A percentile compares a stretch with the other conserved stretches of the same genome.
These are phyloP conservation scores for Sporothrix brasiliensis DNA, from an alignment of 2,329 filamentous ascomycete species.

Conservation along the genomic window DNA sequence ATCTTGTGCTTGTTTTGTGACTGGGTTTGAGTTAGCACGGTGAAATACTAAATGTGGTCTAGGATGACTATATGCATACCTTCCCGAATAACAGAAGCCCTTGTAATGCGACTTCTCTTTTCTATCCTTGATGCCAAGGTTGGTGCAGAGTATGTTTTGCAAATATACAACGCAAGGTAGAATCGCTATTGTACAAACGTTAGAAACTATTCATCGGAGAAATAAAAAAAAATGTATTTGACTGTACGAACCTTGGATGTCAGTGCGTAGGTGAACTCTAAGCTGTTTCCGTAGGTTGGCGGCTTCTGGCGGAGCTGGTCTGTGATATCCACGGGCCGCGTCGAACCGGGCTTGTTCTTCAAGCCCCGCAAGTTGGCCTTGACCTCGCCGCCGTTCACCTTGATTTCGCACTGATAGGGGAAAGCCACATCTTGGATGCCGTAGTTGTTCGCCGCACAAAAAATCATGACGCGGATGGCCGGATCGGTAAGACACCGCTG, in stretches of 20 bases:
- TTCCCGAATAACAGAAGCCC: slow-evolving; percentile 79
- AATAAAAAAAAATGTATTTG: too few relatives aligned
- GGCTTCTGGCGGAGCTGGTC: slow-evolving; percentile 69
- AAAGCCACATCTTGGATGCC: slow-evolving; percentile 79
- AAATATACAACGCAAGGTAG: slow-evolving; percentile 73
- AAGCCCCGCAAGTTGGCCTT: slow-evolving; percentile 92
- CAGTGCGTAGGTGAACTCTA: slow-evolving; percentile 89
- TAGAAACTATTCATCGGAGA: neutral
- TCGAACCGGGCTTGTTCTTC: slow-evolving; percentile 95
- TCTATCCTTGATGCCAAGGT: slow-evolving; percentile 71
- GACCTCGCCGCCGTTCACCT: slow-evolving; percentile 83
- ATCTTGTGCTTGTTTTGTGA: slow-evolving; percentile 79
- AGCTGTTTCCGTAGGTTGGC: slow-evolving; percentile 69
- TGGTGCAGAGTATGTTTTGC: slow-evolving; percentile 70
- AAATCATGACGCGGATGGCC: slow-evolving; percentile 76
- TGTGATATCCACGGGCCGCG: slow-evolving; percentile 90
- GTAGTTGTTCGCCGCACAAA: slow-evolving; percentile 70
- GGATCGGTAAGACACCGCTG: slow-evolving; percentile 62
- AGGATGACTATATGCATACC: slow-evolving; percentile 56
- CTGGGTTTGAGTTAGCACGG: slow-evolving; percentile 50
- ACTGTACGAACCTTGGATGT: slow-evolving; percentile 71
- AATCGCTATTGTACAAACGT: slow-evolving; percentile 59
- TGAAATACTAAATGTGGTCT: neutral
- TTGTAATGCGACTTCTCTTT: slow-evolving; percentile 71
- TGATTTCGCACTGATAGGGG: slow-evolving; percentile 88